Evolutionary conservation across 1,139 yeast species (phyloP).

Genomic region (Spencermartinsiella ligniputridi): DNA sequence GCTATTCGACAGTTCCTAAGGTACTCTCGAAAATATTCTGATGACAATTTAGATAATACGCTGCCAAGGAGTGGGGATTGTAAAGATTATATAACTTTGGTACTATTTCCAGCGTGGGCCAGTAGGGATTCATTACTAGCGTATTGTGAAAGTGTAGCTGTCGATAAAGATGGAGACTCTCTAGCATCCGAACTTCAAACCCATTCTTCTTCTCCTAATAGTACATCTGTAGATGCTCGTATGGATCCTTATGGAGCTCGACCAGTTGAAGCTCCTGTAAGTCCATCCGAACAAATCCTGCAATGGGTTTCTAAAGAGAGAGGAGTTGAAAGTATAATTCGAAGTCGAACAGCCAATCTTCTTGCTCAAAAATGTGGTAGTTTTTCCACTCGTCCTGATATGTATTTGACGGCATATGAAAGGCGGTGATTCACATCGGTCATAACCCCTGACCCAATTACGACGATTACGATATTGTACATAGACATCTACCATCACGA

Average conservation of each 20-base stretch:
- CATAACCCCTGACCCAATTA: no score
- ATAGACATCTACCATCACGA: background rate
- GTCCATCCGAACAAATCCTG: slow-evolving; percentile 18
- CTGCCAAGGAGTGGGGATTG: slow-evolving; percentile 28
- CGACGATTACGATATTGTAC: background rate
- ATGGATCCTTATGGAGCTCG: slow-evolving; percentile 35
- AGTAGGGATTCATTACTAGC: slow-evolving; percentile 29
- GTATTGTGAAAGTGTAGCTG: slow-evolving; percentile 29
- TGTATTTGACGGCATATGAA: slow-evolving; percentile 19
- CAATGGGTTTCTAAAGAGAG: slow-evolving; percentile 30
- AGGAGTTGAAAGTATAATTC: slow-evolving; percentile 30
- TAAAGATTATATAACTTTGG: slow-evolving; percentile 21
- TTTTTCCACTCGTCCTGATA: slow-evolving; percentile 17
- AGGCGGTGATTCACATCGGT: slow-evolving; percentile 8
- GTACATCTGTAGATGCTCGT: slow-evolving; percentile 24
- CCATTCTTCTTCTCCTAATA: background rate
- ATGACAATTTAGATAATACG: slow-evolving; percentile 24
- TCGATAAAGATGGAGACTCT: slow-evolving; percentile 5
- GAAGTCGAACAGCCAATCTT: slow-evolving; percentile 26
- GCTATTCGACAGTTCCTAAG: slow-evolving; percentile 25
- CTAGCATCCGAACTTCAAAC: no score
- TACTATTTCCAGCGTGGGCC: slow-evolving; percentile 33
- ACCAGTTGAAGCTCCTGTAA: slow-evolving; percentile 24
- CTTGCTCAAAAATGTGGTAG: slow-evolving; percentile 29
- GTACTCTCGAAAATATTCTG: slow-evolving; percentile 25